Evolutionary conservation across 176 grass and related monocot genomes (phyloP), one percentile per base, ranked within the genome.

Genomic region (Oryza glumipatula): DNA sequence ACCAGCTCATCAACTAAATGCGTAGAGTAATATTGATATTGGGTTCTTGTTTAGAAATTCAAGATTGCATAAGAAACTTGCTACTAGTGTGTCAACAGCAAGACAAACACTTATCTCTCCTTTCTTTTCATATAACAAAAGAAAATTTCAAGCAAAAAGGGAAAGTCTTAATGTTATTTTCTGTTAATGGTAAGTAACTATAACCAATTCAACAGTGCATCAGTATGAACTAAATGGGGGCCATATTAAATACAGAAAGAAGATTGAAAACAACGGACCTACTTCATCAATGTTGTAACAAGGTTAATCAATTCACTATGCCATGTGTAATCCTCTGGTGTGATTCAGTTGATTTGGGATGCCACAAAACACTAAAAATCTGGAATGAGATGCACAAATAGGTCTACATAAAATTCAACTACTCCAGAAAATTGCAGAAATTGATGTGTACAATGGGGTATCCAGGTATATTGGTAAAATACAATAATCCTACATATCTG

Each of bases 1-100:
- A 52, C 61, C 39, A 74, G 26, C 43, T 82, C 41, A 85, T 76
- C 22, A 77, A 89, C 49, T 26, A 68, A 69, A 63, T 19, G 13
- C 2, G 52, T 1, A 52, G 54, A 21, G 17, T 58, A 17, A 14
- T 43, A 11, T 19, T 46, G 49, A 63, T 12, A 6, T 32, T 41
- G 21, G 52, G 28, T 26, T 70, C 24, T 43, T 76, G 49, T 68
- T 49, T 8, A 76, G 14, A 63, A 61, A 78, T 76, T 67, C 11
- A 38, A 58, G 84, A 86, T 52, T 77, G 60, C 69, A 49, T 9
- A 82, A 78, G 60, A 68, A 86, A 46, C 58, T 67, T 51, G 23
- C 35, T 74, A 12, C 43, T 63, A 64, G 70, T 39, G 48, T 41
- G 21, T 36, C 28, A 74, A 28, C 54, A 12, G 48, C 6, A 80